Evolutionary conservation across 768 basidiomycete species (phyloP).

Genomic region (Trametes sanguinea): DNA sequence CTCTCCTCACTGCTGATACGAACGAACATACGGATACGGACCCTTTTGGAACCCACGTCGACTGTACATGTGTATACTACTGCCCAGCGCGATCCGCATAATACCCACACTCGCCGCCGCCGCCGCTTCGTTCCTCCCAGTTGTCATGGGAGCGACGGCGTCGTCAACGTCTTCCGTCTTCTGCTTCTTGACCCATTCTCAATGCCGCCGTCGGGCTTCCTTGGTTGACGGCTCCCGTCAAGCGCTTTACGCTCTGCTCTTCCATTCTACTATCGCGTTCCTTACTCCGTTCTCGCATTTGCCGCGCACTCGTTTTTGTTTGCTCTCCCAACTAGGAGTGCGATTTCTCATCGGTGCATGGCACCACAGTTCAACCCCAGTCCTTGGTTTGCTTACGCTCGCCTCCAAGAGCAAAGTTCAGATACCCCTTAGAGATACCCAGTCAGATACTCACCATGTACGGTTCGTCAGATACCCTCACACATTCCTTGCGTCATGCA

Average conservation of each 20-base stretch:
- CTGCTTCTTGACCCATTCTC: not conserved
- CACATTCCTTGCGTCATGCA: not conserved
- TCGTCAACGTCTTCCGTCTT: not conserved
- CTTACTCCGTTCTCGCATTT: too few relatives aligned
- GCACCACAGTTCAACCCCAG: too few relatives aligned
- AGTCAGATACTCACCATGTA: not conserved
- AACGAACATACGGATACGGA: not conserved
- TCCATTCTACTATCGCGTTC: too few relatives aligned
- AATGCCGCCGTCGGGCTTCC: not conserved
- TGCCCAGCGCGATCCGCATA: not conserved
- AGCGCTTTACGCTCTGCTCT: too few relatives aligned
- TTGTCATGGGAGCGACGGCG: not conserved
- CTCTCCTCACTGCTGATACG: not conserved
- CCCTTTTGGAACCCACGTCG: not conserved
- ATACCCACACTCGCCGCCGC: not conserved
- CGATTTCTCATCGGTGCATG: too few relatives aligned
- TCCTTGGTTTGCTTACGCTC: too few relatives aligned
- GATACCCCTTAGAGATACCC: too few relatives aligned
- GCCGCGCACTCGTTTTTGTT: too few relatives aligned
- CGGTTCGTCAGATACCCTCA: slow-evolving; percentile 4
- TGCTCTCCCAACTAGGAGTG: too few relatives aligned
- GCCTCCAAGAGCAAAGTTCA: too few relatives aligned
- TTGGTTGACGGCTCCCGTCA: not conserved
- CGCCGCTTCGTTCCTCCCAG: not conserved
- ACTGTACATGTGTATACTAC: slow-evolving; percentile 2